Base-by-base conservation (phyloP, 768 basidiomycete species). In the Mycena olivaceomarginata region DNA sequence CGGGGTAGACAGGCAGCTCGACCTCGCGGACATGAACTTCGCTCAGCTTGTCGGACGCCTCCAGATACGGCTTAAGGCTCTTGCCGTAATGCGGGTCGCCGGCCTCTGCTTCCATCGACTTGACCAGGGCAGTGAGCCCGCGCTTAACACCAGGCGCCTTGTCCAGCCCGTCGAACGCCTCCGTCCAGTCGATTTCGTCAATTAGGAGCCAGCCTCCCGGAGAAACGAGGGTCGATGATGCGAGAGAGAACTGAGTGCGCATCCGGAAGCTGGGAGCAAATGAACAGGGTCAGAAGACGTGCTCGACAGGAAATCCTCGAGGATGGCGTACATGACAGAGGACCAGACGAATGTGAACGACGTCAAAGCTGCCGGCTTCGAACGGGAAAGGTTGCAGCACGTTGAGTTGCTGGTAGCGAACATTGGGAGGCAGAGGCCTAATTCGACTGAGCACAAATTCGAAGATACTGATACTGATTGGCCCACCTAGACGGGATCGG, bases 181-280 rank as follows among this genome's bases (percentile, higher is more conserved):
- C 48, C 12, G 22, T 7, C 51, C 69, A 39, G 41, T 72, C 71
- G 25, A 73, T 70, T 18, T 83, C 82, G 20, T 82, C 82, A 67
- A 83, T 39, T 45, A 83, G 75, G 22, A 83, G 76, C 79, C 81
- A 82, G 31, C 82, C 82, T 10, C 82, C 81, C 4, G 82, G 82
- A 41, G 70, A 77, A 69, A 83, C 74, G 43, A 82, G 77, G 77
- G 59, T 74, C 62, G 45, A 75, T 72, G 16, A 80, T 74, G 46
- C 79, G 80, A 25, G 56, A 39, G 16, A 82, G 75, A 20, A 73
- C 67, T 12, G 67, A 67, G 59, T 74, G 74, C 11, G 72, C 79
- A n/a, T 80, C 53, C 2, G 81, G 81, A 12, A 82, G 76, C 81
- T 82, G 48, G 12, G 10, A 82, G 75, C 79, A 81, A 37, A 20